Base-by-base conservation (phyloP, 2,329 filamentous ascomycete genomes). In the Talaromyces sp. region DNA sequence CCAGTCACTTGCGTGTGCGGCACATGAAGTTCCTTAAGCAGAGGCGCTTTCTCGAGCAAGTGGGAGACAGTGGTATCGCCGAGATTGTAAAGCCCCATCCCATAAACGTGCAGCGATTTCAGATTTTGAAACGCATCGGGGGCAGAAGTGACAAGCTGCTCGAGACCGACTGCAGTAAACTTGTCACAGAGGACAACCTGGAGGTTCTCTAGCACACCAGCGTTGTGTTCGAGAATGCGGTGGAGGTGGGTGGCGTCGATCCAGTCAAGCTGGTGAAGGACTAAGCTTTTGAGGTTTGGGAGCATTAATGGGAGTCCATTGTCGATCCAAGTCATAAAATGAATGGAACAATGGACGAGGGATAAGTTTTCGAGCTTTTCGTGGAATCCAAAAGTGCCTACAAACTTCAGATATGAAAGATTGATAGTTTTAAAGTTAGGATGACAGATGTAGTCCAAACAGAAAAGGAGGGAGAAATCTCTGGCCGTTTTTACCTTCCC, bases 1-100 rank as follows among this genome's bases (percentile, higher is more conserved):
- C 76, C 76, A 5, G 73, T 76, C 5, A 78, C 69, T 12, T 59
- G 63, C 1, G 74, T 78, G 42, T 66, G 65, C 0, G 73, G 73
- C 8, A 78, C 28, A 64, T 77, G 63, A 5, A 79, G 66, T 1
- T 68, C 61, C 55, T 71, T 73, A 16, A 79, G 56, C 1, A 70
- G 67, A 0, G 67, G 65, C 50, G 77, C 65, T 10, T 51, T 56
- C 2, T 64, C 47, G 10, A 70, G 60, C 1, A 77, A 60, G 8
- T 28, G 8, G 1, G 58, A 44, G 0, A 71, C 63, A 5, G 63
- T 52, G 2, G n/a, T 34, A 59, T 78, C 75, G 5, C 68, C 63
- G 16, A 77, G 61, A 2, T 61, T 63, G 1, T 59, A 57, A 18
- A 72, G 64, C 16, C 58, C 57, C 56, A 63, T 54, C 28, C 61